These are phyloP conservation scores for Phytopythium ostracodes DNA, from an alignment of 352 stramenopile species.

Conservation along the genomic window DNA sequence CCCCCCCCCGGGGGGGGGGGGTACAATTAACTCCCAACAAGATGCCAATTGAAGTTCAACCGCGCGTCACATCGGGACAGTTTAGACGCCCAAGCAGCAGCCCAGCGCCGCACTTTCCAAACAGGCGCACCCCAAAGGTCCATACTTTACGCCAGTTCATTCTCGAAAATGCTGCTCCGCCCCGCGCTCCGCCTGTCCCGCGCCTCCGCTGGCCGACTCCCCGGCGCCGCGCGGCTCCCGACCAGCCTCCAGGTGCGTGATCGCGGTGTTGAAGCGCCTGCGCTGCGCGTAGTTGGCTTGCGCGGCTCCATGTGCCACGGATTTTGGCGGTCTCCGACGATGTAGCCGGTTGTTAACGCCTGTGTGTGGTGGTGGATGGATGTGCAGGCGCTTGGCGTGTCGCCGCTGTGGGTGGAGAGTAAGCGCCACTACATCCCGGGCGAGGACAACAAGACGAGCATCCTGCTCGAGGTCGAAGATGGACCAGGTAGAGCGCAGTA, in stretches of 20 bases:
- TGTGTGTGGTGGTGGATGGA: background rate
- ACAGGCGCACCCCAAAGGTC: background rate
- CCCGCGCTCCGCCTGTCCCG: background rate
- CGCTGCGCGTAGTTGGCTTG: too few relatives aligned
- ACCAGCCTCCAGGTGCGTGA: constrained; percentile 4
- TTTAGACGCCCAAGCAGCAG: background rate
- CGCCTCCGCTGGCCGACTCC: background rate
- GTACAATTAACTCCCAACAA: background rate
- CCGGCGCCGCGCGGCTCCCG: background rate
- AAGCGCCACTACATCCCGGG: constrained; percentile 15
- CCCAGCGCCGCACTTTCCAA: background rate
- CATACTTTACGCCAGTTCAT: background rate
- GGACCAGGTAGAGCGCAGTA: constrained; percentile 24
- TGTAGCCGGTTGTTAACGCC: background rate
- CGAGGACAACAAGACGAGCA: constrained; percentile 60
- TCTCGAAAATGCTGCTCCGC: constrained; percentile 6
- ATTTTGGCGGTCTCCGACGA: background rate
- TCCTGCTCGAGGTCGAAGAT: constrained; percentile 74
- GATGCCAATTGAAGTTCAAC: background rate
- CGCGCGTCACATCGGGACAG: background rate
- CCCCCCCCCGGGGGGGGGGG: too few relatives aligned
- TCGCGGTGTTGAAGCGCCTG: background rate
- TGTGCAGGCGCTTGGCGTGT: background rate
- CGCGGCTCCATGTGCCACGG: too few relatives aligned
- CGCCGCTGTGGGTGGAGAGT: constrained; percentile 1